Base-by-base conservation (phyloP, 2,329 filamentous ascomycete species). In the Pyrenophora seminiperda region DNA sequence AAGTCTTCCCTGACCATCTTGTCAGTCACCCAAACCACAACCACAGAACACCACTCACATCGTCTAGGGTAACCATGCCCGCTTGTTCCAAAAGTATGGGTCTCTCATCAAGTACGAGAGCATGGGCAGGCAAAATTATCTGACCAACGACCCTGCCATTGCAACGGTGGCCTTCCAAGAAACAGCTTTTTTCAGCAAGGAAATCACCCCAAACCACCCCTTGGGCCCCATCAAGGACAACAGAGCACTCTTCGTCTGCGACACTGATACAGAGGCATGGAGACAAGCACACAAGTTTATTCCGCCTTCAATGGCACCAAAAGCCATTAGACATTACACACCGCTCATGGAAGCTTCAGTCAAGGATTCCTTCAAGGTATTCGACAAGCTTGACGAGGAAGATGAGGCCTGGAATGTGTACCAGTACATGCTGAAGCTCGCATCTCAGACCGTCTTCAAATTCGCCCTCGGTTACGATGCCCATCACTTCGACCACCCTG, bases 341-440 rank as follows among this genome's bases (percentile, higher is more conserved):
- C 55, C 55, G 3, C 11, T 53, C 0, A 58, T 58, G 49, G 41
- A 53, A 38, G 49, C 42, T 1, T 49, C 39, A 1, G 49, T 58
- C 1, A 48, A 58, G 11, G 53, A 53, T 30, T 47, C 49, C 1
- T 58, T 53, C 49, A 56, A 56, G 19, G 55, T 58, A 4, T 58
- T 58, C n/a, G 55, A 58, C 19, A 15, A 56, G 47, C 53, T 58
- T 3, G 47, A 58, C 20, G 53, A 50, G 20, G n/a, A 53, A 9
- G 53, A 41, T n/a, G 48, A 58, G 29, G 43, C 49, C 1, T 58
- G 48, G 48, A 58, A 58, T 15, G 55, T 55, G 3, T 58, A 58
- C 9, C 48, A 53, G 32, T 58, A 58, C 42, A 58, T 58, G 55
- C 20, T 58, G 10, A 58, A 58, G 36, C 46, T 58, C 6, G 55